Evolutionary conservation across 148 eudicot genomes (phyloP).

Genomic region (Silene uniflora): DNA sequence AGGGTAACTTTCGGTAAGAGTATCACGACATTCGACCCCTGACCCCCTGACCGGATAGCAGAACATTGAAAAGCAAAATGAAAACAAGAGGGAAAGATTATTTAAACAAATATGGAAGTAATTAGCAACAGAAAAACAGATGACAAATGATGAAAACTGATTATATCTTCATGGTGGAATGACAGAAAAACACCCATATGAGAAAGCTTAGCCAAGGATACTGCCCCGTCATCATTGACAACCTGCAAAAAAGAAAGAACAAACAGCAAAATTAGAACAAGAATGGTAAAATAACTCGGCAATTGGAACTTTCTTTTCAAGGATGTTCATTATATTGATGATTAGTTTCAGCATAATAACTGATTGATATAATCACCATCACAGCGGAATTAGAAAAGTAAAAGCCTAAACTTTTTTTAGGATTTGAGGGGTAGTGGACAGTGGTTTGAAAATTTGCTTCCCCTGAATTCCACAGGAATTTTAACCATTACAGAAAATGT

Average conservation of each 20-base stretch:
- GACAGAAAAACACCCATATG: not conserved
- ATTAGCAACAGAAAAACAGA: not conserved
- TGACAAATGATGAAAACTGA: not conserved
- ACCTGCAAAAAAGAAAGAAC: conserved; percentile 56
- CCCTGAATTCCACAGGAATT: too few species aligned
- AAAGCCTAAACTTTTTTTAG: too few species aligned
- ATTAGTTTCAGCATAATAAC: too few species aligned
- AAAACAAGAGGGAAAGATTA: not conserved
- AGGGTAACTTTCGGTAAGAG: not conserved
- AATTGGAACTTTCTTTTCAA: not conserved
- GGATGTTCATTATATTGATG: too few species aligned
- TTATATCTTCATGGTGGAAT: not conserved
- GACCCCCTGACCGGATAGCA: not conserved
- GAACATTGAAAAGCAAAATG: not conserved
- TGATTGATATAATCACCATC: too few species aligned
- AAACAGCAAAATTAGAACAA: conserved; percentile 4
- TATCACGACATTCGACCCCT: not conserved
- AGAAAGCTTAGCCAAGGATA: conserved; percentile 52
- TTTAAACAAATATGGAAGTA: not conserved
- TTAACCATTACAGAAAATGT: too few species aligned
- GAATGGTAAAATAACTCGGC: conserved; percentile 2
- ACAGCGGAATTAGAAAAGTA: too few species aligned
- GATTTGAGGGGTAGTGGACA: too few species aligned
- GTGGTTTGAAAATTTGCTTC: too few species aligned
- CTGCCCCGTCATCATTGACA: conserved; percentile 96